Base-by-base conservation (phyloP, 208 protist species). In the Trypanosomatidae sp. region DNA sequence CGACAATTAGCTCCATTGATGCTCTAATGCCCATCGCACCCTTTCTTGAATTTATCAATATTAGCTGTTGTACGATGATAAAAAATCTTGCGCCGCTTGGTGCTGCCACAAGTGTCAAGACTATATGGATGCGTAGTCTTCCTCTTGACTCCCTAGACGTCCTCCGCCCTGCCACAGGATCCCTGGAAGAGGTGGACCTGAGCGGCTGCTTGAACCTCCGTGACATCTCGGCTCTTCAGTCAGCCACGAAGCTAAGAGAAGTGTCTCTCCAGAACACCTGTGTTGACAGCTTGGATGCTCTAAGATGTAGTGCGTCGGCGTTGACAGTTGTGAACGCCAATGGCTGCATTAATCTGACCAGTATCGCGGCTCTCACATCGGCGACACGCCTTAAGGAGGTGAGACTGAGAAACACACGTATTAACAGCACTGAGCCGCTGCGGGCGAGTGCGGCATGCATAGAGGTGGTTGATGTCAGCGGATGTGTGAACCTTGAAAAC, bases 161-260 rank as follows among this genome's bases (percentile, higher is more conserved):
- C 2, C 43, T 75, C 1, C 33, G 36, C 36, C 33, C 17, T 30
- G 22, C 28, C n/a, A 33, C 49, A 1, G 10, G 22, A 25, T 19
- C 47, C 9, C n/a, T 69, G 62, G 62, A 69, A 15, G 36, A 62
- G 28, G 22, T 75, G 25, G 71, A 69, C 22, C 30, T 69, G 2
- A 60, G 71, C 28, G 50, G 71, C 3, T 69, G 71, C 39, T 50
- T 69, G 28, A 75, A 69, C 41, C 71, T 75, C 1, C 47, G 62
- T n/a, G 52, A 75, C 30, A 49, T 69, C 46, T 69, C 62, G 1
- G 71, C 33, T 9, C 50, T 75, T 25, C 43, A n/a, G 10, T 12
- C 13, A 0, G 71, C 71, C 39, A 62, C 56, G 17, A 58, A 69
- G 19, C 50, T 75, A 28, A 39, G 39, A 19, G 43, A 50, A 2